Evolutionary conservation across 2,329 filamentous ascomycete species (phyloP), one percentile per base, ranked within the genome.

Genomic region (Cryphonectria japonica): DNA sequence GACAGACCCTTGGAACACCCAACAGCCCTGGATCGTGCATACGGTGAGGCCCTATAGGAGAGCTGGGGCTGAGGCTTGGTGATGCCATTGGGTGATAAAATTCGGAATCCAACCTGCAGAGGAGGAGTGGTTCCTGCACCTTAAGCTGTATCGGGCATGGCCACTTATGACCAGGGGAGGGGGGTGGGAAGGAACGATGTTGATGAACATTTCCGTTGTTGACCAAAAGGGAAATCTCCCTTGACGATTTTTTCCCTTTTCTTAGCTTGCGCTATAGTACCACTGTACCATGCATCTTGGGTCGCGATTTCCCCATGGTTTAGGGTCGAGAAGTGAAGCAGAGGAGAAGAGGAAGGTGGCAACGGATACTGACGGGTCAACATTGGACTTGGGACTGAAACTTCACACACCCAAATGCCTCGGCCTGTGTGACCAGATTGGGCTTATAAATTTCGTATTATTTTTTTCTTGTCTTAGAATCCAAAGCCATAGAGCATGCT

Each of bases 1-100:
- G 59, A 62, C 26, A 59, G 66, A 63, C 60, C 69, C 70, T 69
- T 46, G 34, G 52, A 62, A 71, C 34, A 34, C 29, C 57, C 26
- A 60, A 69, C 72, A 75, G 75, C 79, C 78, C 80, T 78, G 77
- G 80, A 78, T 77, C 75, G 75, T 82, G 81, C 82, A 83, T 80
- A 78, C 77, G 74, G 75, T 71, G 76, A 81, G 75, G 77, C 78
- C 82, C 81, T 83, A 83, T 83, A 76, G 80, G 79, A 79, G 76
- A 69, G 67, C 76, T 72, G 77, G 77, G 73, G 75, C 66, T 77
- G 72, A 74, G 74, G 74, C 77, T 78, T 70, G 69, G 72, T 66
- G 73, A 78, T 77, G 72, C 75, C 72, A 83, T 83, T 83, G 81
- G 82, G 74, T 73, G 67, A 71, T 71, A 69, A 72, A 54, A 29